Base-by-base conservation (phyloP, 148 eudicot genomes). In the Rhododendron griersonianum region DNA sequence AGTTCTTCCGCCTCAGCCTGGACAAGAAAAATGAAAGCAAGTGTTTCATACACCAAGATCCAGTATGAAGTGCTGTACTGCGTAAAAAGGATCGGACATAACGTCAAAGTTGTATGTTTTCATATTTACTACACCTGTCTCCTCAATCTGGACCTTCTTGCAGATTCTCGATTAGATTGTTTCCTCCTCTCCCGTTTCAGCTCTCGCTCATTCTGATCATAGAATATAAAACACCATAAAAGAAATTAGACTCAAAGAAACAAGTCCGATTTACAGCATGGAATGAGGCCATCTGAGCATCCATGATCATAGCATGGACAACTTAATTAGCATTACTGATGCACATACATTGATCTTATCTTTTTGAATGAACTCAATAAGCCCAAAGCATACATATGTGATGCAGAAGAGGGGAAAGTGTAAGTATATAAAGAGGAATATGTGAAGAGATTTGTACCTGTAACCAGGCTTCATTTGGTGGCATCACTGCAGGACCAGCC, bases 1-100 rank as follows among this genome's bases (percentile, higher is more conserved):
- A 95, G 95, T 87, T 97, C 98, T 90, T 95, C 98, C 78, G 98
- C 89, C 84, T 97, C 99, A 73, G 98, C 98, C 99, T 97, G 91
- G 79, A 85, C 13, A 83, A n/a, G 48, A 41, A 78, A 86, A 45
- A 79, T 23, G 50, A 59, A 71, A 55, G 75, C 23, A 15, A 30
- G 8, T 61, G 44, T 3, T 18, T 30, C 33, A 80, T 15, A n/a
- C 4, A 79, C 61, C 47, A 19, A 80, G 35, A 30, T 37, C 44
- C 33, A 48, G 67, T 28, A 57, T 53, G 71, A 77, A 86, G 16
- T 23, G 25, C 33, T 2, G 25, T 51, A 41, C 11, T 23, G 44
- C n/a, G 15, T n/a, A 82, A 82, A 41, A 10, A 1, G 48, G 35
- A 10, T 48, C 21, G 14, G 47, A 53, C 19, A 50, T 21, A 19